Base-by-base conservation (phyloP, 495 filamentous ascomycete species). In the Aspergillus coremiiformis region DNA sequence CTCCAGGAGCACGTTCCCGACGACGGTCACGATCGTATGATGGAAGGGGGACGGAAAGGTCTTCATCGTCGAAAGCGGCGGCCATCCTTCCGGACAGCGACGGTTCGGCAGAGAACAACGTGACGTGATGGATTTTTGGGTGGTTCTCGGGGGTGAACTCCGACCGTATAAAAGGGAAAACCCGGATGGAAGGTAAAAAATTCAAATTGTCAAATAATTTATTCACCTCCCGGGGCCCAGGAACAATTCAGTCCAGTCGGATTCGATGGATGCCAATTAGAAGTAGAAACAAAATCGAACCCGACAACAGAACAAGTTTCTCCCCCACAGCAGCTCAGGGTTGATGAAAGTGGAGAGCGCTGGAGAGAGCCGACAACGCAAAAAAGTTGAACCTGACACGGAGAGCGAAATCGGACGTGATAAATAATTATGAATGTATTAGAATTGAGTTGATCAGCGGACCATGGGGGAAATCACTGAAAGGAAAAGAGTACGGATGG, bases 11-110 rank as follows among this genome's bases (percentile, higher is more conserved):
- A 29, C 52, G 52, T 37, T 49, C 33, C 42, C 29, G 50, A 35
- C 49, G 54, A 47, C 45, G 50, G 46, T 62, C 58, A 56, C 56
- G 52, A 44, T 53, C 58, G 49, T 51, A 59, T 35, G 86, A 78
- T 15, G 84, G 81, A 41, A 95, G 78, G 55, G 89, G 89, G 69
- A 96, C 86, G 64, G 90, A 88, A 43, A 96, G 83, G 72, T 96
- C 90, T 70, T 94, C 90, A 72, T 94, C 88, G 66, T 96, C 88
- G 52, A 80, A 73, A 20, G 70, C 70, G 53, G 76, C 74, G 49
- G 77, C 72, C 77, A 80, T 80, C 23, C 49, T 61, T 51, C 43
- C 41, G 33, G 48, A 45, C 35, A 37, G 39, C 52, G 51, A 64
- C 49, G 39, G 48, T 49, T 48, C 29, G 20, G 41, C 11, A 32